Evolutionary conservation across 2,329 filamentous ascomycete species (phyloP).

Genomic region (Fusarium vanettenii): DNA sequence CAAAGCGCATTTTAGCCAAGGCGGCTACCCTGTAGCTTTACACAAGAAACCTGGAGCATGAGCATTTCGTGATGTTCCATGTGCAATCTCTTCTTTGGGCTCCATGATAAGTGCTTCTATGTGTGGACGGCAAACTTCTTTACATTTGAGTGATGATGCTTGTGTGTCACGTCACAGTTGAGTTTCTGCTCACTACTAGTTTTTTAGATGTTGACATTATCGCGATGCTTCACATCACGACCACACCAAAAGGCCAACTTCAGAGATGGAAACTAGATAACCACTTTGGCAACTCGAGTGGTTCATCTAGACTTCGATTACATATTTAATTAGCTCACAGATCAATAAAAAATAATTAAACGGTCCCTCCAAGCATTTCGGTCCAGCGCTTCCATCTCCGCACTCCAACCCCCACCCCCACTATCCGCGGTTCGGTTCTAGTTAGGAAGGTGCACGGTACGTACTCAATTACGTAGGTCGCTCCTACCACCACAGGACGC

Average conservation of each 20-base stretch:
- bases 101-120: neutral
- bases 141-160: neutral
- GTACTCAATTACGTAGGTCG: conserved; percentile 38
- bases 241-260: neutral
- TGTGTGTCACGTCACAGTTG: neutral
- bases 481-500: conserved; percentile 19
- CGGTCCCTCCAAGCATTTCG: neutral
- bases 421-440: conserved; percentile 27
- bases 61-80: neutral
- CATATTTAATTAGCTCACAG: too few relatives aligned
- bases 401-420: conserved; percentile 23
- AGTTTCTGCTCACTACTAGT: neutral
- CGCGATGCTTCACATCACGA: neutral
- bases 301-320: neutral
- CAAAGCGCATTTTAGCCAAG: neutral
- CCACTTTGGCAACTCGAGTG: neutral
- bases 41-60: neutral
- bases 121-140: neutral
- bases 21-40: neutral
- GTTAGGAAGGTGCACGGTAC: conserved; percentile 34
- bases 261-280: neutral
- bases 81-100: neutral
- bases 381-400: neutral
- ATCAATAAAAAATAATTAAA: neutral
- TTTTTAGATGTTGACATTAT: neutral